Evolutionary conservation across 768 basidiomycete species (phyloP), one percentile per base, ranked within the genome.

Genomic region (Pholiota molesta): DNA sequence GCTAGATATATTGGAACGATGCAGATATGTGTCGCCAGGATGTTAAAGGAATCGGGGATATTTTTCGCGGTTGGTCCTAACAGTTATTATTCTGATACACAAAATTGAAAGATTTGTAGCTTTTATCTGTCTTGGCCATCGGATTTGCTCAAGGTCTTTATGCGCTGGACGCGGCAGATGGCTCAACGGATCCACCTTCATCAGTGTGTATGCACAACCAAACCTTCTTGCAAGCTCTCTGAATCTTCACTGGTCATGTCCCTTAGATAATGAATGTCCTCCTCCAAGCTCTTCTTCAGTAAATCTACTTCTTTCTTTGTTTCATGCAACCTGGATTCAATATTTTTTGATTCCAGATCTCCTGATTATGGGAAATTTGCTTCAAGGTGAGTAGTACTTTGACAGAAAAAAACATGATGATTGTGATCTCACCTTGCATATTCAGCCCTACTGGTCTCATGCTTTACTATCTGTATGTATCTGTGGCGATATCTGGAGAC

Each of bases 21-120:
- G 88, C 94, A 97, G 71, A 94, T 98, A 29, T 96, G 95, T 63
- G 87, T 97, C 1, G 87, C 92, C 19, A 83, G 94, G 13, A 98
- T 98, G 95, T 75, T 98, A 64, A 89, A 91, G 70, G 95, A 98
- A 74, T 95, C 94, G 19, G 89, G 92, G 3, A 88, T 97, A 52
- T 96, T 96, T 78, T 95, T 96, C 74, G 91, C 91, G 55, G 91
- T 96, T 67, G 40, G 83, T 75, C 11, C 7, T 3, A 10, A 21
- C 5, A 35, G 29, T 21, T 29, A n/a, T 37, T 23, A 81, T 82
- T 70, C 26, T 29, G 14, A 14, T 21, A 37, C 23, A 37, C 37
- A 53, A 35, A 35, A 31, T 8, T 54, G 16, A 44, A 54, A 26
- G 59, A 45, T 59, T 16, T 63, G 2, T 65, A 95, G 93, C 77